Evolutionary conservation across 2,329 filamentous ascomycete species (phyloP).

Genomic region (Coniochaeta hoffmannii): DNA sequence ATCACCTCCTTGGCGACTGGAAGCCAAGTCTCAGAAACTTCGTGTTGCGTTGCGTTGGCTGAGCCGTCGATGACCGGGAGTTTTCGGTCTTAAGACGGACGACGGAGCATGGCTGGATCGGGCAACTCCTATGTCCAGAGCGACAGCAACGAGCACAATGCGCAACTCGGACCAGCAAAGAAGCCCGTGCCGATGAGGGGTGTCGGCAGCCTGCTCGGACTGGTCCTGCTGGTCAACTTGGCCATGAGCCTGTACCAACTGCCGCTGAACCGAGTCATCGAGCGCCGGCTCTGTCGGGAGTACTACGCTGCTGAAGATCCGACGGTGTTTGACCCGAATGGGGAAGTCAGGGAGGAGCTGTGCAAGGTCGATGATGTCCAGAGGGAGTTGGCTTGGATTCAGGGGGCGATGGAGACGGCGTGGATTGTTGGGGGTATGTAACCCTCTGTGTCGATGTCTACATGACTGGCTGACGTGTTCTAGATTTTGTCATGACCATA

Average conservation of each 20-base stretch:
- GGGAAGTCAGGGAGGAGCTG: constrained; percentile 38
- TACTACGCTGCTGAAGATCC: constrained; percentile 37
- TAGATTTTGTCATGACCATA: constrained; percentile 42
- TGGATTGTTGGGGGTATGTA: constrained; percentile 40
- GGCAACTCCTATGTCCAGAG: neutral
- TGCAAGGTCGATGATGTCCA: constrained; percentile 49
- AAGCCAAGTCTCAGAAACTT: neutral
- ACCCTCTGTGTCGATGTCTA: neutral
- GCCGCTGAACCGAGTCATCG: constrained; percentile 37
- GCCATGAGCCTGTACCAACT: constrained; percentile 40
- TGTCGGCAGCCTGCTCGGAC: constrained; percentile 21
- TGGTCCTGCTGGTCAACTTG: constrained; percentile 39
- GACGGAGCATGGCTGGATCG: neutral
- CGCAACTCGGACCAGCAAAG: neutral
- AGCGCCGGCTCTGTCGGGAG: constrained; percentile 39
- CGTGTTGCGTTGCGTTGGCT: no score
- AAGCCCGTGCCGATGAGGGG: neutral
- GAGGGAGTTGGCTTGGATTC: constrained; percentile 41
- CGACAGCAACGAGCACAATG: neutral
- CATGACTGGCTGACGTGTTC: neutral
- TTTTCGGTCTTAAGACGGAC: neutral
- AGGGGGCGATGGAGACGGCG: constrained; percentile 40
- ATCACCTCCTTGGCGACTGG: neutral
- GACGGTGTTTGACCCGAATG: constrained; percentile 22
- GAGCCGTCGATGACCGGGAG: neutral